These are phyloP conservation scores for Evernia prunastri DNA, from an alignment of 495 filamentous ascomycete species.

Conservation along the genomic window DNA sequence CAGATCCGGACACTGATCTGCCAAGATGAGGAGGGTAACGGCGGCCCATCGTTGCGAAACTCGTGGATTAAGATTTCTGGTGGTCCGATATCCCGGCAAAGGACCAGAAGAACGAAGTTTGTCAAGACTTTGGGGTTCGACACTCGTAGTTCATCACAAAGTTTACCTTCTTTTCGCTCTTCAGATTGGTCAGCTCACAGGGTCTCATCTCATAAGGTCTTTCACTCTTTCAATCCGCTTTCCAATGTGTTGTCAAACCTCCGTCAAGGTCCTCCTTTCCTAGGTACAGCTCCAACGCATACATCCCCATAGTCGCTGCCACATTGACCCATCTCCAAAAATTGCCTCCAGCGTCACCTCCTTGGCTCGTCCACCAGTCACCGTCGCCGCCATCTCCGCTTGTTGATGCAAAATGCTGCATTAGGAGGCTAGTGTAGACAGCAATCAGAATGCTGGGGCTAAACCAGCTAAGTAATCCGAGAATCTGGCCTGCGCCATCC, in stretches of 20 bases:
- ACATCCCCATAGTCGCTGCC: constrained; percentile 76
- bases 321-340: constrained; percentile 92
- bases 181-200: not conserved
- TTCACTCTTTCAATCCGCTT: constrained; percentile 61
- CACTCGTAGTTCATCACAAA: not conserved
- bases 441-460: constrained; percentile 86
- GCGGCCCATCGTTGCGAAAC: not conserved
- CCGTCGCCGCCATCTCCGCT: constrained; percentile 55
- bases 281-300: constrained; percentile 80
- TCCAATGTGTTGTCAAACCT: constrained; percentile 75
- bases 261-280: constrained; percentile 69
- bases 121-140: not conserved
- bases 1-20: not conserved
- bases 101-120: not conserved
- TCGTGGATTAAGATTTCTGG: not conserved
- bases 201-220: not conserved
- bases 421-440: constrained; percentile 91
- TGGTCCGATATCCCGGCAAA: not conserved
- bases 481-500: constrained; percentile 69
- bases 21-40: not conserved
- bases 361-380: constrained; percentile 81
- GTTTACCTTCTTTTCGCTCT: not conserved
- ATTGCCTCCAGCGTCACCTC: constrained; percentile 71
- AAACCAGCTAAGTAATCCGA: constrained; percentile 84
- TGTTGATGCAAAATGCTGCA: constrained; percentile 85